A percentile compares a stretch with the other conserved stretches of the same genome.
These are phyloP conservation scores for Solanum peruvianum DNA, from an alignment of 257 asterid genomes.

Conservation along the genomic window DNA sequence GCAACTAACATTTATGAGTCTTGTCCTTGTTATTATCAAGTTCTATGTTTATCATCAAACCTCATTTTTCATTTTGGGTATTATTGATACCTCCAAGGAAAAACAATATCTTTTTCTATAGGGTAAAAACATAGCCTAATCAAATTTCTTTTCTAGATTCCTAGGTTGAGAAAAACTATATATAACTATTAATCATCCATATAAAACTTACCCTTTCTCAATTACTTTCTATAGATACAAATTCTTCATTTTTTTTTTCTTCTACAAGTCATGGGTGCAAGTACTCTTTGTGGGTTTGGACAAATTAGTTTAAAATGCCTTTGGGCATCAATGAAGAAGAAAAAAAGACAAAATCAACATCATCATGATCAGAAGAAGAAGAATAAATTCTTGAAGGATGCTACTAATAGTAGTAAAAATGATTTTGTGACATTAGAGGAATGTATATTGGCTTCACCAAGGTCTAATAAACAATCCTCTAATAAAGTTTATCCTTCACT, in stretches of 20 bases:
- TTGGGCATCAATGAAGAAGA: conserved; percentile 4
- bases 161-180: background rate
- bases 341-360: background rate
- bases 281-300: conserved; percentile 18
- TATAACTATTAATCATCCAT: background rate
- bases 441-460: conserved; percentile 35
- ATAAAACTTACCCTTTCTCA: background rate
- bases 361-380: background rate
- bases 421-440: conserved; percentile 25
- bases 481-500: conserved; percentile 32
- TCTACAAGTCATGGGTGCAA: conserved; percentile 15
- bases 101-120: background rate
- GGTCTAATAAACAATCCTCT: conserved; percentile 8
- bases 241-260: background rate
- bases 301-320: conserved; percentile 11
- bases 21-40: background rate
- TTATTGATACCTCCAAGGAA: background rate
- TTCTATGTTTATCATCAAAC: background rate
- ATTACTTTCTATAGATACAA: background rate
- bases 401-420: background rate
- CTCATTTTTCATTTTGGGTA: background rate
- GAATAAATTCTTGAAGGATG: background rate
- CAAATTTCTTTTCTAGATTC: background rate
- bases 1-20: background rate
- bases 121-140: background rate